A percentile compares a stretch with the other conserved stretches of the same genome.
Evolutionary conservation across 2,329 filamentous ascomycete species (phyloP).

Genomic region (Clarireedia monteithiana): DNA sequence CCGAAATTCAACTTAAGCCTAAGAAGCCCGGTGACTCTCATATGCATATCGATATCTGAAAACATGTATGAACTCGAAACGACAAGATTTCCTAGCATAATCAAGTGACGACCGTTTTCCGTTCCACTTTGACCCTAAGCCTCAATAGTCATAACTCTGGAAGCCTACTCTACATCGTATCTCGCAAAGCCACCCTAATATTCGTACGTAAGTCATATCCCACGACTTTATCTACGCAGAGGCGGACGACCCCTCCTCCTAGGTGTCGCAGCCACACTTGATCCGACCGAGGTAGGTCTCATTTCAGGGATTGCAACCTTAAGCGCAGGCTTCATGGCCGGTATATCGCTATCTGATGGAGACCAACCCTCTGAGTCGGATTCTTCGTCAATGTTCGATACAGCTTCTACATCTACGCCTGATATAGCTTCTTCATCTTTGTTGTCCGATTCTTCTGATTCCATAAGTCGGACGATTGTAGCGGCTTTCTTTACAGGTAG

Average conservation of each 20-base stretch:
- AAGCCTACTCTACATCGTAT: no score
- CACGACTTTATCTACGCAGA: neutral
- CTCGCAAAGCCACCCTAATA: no score
- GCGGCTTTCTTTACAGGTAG: slow-evolving; percentile 16
- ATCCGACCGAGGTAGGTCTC: neutral
- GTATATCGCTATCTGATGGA: slow-evolving; percentile 3
- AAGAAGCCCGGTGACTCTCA: no score
- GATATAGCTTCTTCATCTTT: neutral
- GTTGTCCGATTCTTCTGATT: slow-evolving; percentile 10
- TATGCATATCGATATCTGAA: no score
- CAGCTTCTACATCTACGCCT: no score
- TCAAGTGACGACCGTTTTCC: no score
- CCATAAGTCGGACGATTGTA: slow-evolving; percentile 23
- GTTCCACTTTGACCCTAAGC: no score
- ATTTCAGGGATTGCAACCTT: neutral
- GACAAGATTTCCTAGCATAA: no score
- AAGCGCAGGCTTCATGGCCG: neutral
- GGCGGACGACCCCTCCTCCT: neutral
- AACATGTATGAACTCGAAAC: no score
- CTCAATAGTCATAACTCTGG: no score
- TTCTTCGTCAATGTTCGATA: neutral
- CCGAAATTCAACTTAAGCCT: no score
- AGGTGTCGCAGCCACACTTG: neutral
- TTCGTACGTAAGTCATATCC: no score
- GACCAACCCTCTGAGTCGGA: slow-evolving; percentile 4